Percentiles rank a stretch among this genome's conserved stretches.
phyloP scores from a whole-genome alignment of 768 basidiomycete genomes.

The Rhodocollybia butyracea region DNA sequence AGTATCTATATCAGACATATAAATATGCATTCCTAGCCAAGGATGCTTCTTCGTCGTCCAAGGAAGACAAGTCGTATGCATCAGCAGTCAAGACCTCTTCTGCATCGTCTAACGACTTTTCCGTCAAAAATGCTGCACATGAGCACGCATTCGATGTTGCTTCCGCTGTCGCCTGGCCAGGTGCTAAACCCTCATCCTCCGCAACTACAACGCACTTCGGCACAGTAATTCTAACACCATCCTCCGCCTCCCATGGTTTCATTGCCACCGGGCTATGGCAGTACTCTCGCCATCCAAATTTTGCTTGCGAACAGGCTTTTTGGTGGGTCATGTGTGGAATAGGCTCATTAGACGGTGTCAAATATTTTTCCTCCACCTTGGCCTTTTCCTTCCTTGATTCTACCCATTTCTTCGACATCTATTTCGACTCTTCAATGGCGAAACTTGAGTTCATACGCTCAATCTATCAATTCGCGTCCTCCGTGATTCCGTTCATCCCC shows the following conservation, averaged over 20 bases:
- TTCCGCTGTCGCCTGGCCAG: background rate
- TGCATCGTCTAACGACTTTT: too few species aligned
- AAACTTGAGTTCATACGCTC: too few species aligned
- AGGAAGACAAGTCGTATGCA: constrained; percentile 18
- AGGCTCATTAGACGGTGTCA: too few species aligned
- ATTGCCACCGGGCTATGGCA: constrained; percentile 82
- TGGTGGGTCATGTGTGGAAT: constrained; percentile 38
- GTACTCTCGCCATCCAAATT: constrained; percentile 90
- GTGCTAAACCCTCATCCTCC: background rate
- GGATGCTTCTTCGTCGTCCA: too few species aligned
- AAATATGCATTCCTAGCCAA: constrained; percentile 51
- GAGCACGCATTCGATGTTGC: background rate
- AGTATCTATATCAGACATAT: constrained; percentile 79
- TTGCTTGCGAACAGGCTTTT: constrained; percentile 84
- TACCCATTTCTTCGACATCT: background rate
- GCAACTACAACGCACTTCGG: constrained; percentile 54
- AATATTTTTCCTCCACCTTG: background rate
- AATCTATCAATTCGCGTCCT: background rate
- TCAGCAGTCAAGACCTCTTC: too few species aligned
- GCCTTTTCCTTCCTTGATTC: background rate
- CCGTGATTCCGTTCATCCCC: too few species aligned
- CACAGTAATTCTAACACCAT: constrained; percentile 63
- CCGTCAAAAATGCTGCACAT: background rate
- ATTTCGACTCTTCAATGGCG: too few species aligned
- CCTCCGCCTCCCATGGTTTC: constrained; percentile 78